Base-by-base conservation (phyloP, 208 protist species). In the Crithidia bombi region DNA sequence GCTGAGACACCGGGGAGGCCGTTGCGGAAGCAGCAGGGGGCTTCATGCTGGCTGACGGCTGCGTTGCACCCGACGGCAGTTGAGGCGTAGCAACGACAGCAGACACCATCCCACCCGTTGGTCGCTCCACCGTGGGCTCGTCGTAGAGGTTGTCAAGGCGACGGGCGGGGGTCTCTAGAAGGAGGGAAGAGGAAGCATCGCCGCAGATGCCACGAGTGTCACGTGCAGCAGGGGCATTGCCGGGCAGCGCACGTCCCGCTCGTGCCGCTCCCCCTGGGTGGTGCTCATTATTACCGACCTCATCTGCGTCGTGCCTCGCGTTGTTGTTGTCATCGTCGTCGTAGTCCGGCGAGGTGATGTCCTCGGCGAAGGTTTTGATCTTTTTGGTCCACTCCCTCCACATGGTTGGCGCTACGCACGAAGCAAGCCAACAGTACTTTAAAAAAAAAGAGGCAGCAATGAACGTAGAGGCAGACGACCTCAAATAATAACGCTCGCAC, bases 301-400 rank as follows among this genome's bases (percentile, higher is more conserved):
- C 28, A 5, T 65, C 33, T 49, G 43, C 43, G 6, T 49, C 12
- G 43, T 49, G 5, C 43, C 21, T 49, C 43, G 46, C 23, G 23
- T 17, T 51, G 0, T 77, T 39, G 0, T 38, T 39, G 10, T 28
- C 14, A 15, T 32, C 15, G 7, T 47, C 50, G 17, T 89, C 85
- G 71, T 79, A 90, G 15, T 79, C 76, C 1, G 90, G 90, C 1
- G 80, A 70, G 7, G 87, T 79, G 41, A 95, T 88, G 39, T 92
- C 86, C 41, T 86, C 85, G 6, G 90, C 86, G 26, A 95, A 79
- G 36, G 87, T 82, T 59, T 90, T 95, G 12, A 95, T 65, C 55
- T 87, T 87, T 35, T 81, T 73, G n/a, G 79, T 84, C 41, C 87
- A 83, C 23, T 78, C 82, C 23, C 51, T 86, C 83, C 82, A 90